phyloP scores from a whole-genome alignment of 768 basidiomycete species.

The Pleurotus citrinopileatus region DNA sequence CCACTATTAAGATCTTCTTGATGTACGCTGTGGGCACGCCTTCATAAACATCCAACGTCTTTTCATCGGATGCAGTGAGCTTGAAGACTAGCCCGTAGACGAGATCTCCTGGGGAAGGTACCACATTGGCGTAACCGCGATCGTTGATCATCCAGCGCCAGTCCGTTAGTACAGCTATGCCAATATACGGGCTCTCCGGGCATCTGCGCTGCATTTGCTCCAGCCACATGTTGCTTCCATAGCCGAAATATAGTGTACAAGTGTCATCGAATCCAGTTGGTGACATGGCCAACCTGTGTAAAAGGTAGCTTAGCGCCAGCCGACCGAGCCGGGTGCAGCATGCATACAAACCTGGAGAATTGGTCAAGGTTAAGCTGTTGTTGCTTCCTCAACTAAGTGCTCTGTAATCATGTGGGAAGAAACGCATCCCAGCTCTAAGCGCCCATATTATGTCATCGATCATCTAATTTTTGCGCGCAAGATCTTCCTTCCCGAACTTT shows the following conservation, averaged over 20 bases:
- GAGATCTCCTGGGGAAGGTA: conserved; percentile 36
- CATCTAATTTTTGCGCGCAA: not conserved
- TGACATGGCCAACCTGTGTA: no score
- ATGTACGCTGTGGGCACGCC: conserved; percentile 33
- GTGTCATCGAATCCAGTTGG: not conserved
- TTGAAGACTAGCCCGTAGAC: conserved; percentile 43
- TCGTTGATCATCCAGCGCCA: conserved; percentile 49
- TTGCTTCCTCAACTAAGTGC: not conserved
- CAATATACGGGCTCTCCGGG: conserved; percentile 38
- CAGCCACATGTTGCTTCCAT: conserved; percentile 49
- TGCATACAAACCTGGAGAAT: no score
- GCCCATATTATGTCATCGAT: not conserved
- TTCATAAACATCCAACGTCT: conserved; percentile 41
- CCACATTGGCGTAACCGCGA: conserved; percentile 42
- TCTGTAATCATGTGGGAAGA: not conserved
- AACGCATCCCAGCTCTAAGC: not conserved
- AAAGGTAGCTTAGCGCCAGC: no score
- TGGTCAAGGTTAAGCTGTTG: no score
- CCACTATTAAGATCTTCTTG: conserved; percentile 30
- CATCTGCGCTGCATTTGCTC: conserved; percentile 48
- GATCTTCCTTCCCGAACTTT: conserved; percentile 16
- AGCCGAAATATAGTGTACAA: conserved; percentile 38
- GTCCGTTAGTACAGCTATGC: conserved; percentile 34
- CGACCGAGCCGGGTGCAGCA: no score
- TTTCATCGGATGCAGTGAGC: conserved; percentile 38